Evolutionary conservation across 108 stramenopile genomes (phyloP), one percentile per base, ranked within the genome.

Genomic region (Nannochloropsis granulata): DNA sequence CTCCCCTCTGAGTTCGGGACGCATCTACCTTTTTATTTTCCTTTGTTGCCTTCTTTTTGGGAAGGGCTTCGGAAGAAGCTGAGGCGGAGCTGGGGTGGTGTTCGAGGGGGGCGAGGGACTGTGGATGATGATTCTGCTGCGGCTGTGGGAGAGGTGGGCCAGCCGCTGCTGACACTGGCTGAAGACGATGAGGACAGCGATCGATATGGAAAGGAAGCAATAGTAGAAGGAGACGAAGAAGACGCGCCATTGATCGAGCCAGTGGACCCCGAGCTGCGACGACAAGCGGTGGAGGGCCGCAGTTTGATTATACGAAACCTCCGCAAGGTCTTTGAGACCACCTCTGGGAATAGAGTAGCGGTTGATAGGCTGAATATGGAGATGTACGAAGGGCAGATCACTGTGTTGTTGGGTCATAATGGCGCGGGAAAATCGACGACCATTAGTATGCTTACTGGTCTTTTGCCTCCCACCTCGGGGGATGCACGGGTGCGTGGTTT

Each of bases 341-440:
- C 87, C 16, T 89, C 88, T 84, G 97, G 96, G 13, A 46, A 44
- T 21, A 96, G 96, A 86, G 90, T 90, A 21, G 98, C 97, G 21
- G 97, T 99, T 12, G 92, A 94, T 79, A 88, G 92, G 44, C 87
- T 99, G 79, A 93, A 91, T 82, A 82, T 99, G 84, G 88, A 91
- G 12, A 92, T 99, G 92, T 95, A 93, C 88, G 92, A 89, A 43
- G 94, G 93, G 19, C 94, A 98, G 88, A 94, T 98, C 78, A 96
- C 95, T 21, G 94, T 94, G 21, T 85, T 98, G 25, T 87, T 99
- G 25, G 98, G 98, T 24, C 96, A 96, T 90, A 97, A 97, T 85
- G 83, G 90, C 80, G 81, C 89, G 44, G 93, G 92, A 14, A 93
- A 93, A 44, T 92, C 90, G 5, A 93, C 92, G 21, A 92, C 92